Evolutionary conservation across 148 eudicot species (phyloP), one percentile per base, ranked within the genome.

Genomic region (Vaccinium corymbosum): DNA sequence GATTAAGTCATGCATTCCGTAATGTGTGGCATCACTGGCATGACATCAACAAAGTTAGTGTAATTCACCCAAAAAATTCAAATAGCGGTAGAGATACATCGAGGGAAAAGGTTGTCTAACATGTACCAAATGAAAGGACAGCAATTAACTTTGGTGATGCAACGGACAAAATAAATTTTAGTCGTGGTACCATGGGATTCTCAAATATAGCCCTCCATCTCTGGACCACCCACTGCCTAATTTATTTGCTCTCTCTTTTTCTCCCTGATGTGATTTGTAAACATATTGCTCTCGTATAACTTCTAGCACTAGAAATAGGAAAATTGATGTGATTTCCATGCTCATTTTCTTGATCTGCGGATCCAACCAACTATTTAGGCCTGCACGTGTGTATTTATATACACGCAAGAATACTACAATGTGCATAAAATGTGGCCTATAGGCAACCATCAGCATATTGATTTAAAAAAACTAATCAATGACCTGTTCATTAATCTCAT

Each of bases 401-500:
- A 6, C 15, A 7, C 35, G 35, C 35, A 7, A 38, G 22, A 74
- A 75, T 6, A 38, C 27, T 75, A 12, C 51, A 19, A 75, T 75
- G 78, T 48, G 79, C 29, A 20, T 48, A 48, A 48, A 83, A 74
- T 20, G 48, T 7, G 5, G 0, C 20, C 27, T 42, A n/a, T 4
- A 14, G 38, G 3, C 50, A 48, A 20, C 5, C 32, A 27, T 56
- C 53, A 72, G 59, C 62, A 52, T 6, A 16, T 82, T 14, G 32
- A 64, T 53, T 25, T 15, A 83, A 50, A 46, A 57, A 57, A 46
- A 72, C 35, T 7, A 49, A 75, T 16, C 42, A 75, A 51, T 59
- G 16, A 90, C 92, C 91, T 89, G 97, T 85, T 97, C 98, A 90
- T 95, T 87, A 46, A 95, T 81, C 85, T 95, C 99, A 83, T 64